Conservation (phyloP, 2,329 filamentous ascomycete species). For the Macrophomina tecta region DNA sequence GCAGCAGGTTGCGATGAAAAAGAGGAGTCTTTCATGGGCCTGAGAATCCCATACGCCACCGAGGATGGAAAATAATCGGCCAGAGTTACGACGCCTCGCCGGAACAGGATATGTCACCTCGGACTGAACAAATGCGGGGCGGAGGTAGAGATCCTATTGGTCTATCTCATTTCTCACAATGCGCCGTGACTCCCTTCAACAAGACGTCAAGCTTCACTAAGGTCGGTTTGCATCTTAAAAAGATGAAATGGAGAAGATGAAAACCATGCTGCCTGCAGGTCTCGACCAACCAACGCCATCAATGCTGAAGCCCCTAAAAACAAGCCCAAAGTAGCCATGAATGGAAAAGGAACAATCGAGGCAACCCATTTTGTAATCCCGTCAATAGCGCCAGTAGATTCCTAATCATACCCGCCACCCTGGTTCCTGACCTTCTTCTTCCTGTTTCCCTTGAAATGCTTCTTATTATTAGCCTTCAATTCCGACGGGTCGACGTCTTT, state of each 20-base stretch:
- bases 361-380: background rate
- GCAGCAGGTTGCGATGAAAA: no score
- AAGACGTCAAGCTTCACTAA: no score
- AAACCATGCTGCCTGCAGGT: background rate
- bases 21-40: no score
- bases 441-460: constrained; percentile 86
- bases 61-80: no score
- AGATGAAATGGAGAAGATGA: background rate
- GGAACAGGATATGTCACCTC: no score
- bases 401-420: constrained; percentile 21
- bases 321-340: background rate
- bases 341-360: background rate
- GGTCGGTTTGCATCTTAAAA: no score
- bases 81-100: no score
- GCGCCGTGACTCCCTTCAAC: no score
- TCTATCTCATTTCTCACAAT: no score
- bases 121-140: no score
- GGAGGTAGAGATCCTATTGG: no score
- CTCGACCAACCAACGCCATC: constrained; percentile 18
- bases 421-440: constrained; percentile 55
- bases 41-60: no score
- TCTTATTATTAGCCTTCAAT: constrained; percentile 74
- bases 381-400: background rate
- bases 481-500: constrained; percentile 84
- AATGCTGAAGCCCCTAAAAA: constrained; percentile 13